Base-by-base conservation (phyloP, 306 rosid species). In the Lupinus albus region DNA sequence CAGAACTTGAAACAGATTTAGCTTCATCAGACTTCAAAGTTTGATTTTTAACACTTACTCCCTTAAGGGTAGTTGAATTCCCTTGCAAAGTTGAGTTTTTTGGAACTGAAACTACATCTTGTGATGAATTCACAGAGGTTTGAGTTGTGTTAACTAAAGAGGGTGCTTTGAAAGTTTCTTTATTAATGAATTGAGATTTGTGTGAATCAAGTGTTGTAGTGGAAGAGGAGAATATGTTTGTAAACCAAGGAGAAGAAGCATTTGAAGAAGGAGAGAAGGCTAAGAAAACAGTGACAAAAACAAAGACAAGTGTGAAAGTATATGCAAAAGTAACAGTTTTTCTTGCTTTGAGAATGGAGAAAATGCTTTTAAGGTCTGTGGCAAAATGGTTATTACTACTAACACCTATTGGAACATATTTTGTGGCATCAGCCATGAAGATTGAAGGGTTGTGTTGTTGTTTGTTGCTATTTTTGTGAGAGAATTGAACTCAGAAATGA, bases 351-450 rank as follows among this genome's bases (percentile, higher is more conserved):
- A 88, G 45, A 67, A 85, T 5, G 58, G 90, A 38, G 78, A 88
- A 77, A 74, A 88, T 84, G 55, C 64, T 79, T 53, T 58, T 84
- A 14, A 90, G 47, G 83, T 90, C 98, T 3, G 88, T 68, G 77
- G 62, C 21, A 13, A 81, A 16, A 17, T 47, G 49, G 56, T 62
- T 82, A 4, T 76, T 76, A 3, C 81, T 78, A 14, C 70, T 81
- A 0, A 84, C 82, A 28, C 76, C 83, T 63, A 74, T 44, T 38
- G 89, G 86, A n/a, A 25, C 64, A 64, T 83, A 79, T 85, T 93
- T 93, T 5, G 85, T 64, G 51, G 87, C 74, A 65, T 88, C 94
- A 7, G 96, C 92, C 99, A 90, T 90, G 83, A 79, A 38, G 11
- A 45, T 33, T 32, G 39, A 8, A 25, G 30, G 38, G 38, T 33